phyloP scores from a whole-genome alignment of 1,284 basidiomycete species.

The Testicularia cyperi region DNA sequence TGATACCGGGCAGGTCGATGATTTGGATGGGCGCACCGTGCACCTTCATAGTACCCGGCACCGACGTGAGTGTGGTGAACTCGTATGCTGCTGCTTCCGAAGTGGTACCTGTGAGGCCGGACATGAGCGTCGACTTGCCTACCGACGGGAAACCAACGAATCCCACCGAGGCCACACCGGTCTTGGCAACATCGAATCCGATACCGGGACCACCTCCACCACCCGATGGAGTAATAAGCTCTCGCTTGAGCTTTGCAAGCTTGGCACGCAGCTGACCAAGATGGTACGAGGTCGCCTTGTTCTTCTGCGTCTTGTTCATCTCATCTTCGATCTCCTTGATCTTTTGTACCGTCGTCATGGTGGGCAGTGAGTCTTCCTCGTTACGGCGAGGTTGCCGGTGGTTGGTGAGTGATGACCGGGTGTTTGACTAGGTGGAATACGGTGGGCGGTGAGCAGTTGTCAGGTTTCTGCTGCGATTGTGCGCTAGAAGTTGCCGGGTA shows the following conservation, averaged over 20 bases:
- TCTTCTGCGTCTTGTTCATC: slow-evolving; percentile 70
- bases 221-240: slow-evolving; percentile 54
- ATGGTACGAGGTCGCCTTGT: slow-evolving; percentile 61
- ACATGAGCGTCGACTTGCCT: slow-evolving; percentile 86
- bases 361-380: slow-evolving; percentile 5
- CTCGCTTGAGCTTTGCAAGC: slow-evolving; percentile 53
- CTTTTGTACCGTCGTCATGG: slow-evolving; percentile 62
- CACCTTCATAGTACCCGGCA: slow-evolving; percentile 44
- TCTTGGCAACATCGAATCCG: slow-evolving; percentile 57
- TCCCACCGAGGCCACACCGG: slow-evolving; percentile 67
- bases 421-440: too few species aligned
- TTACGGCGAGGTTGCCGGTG: too few species aligned
- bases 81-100: slow-evolving; percentile 91
- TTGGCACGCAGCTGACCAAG: slow-evolving; percentile 55
- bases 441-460: too few species aligned
- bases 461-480: too few species aligned
- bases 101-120: slow-evolving; percentile 85
- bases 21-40: slow-evolving; percentile 63
- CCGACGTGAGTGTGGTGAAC: slow-evolving; percentile 80
- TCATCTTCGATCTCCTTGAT: slow-evolving; percentile 98
- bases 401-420: too few species aligned
- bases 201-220: slow-evolving; percentile 50
- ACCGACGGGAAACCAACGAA: slow-evolving; percentile 78
- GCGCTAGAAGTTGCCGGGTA: too few species aligned
- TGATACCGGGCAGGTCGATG: slow-evolving; percentile 93